Evolutionary conservation across 768 basidiomycete species (phyloP), one percentile per base, ranked within the genome.

Genomic region (Neoboletus brunneissimus): DNA sequence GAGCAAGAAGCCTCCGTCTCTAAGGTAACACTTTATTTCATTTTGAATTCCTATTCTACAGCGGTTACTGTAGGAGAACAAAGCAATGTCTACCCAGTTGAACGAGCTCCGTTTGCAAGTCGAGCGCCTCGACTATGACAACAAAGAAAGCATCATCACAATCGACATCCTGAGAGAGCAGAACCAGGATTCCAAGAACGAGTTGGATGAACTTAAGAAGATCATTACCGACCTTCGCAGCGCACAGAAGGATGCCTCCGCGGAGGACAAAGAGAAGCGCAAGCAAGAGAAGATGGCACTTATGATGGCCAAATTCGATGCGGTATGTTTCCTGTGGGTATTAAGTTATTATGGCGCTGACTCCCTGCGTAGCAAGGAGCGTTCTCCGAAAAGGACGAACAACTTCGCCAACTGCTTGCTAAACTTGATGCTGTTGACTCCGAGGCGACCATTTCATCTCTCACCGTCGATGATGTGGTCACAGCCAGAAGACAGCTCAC

Each of bases 281-380:
- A 98, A 98, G 74, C 94, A 96, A 67, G 96, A 98, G 78, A 98
- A 98, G 81, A 92, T 99, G 91, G 94, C 93, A 10, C 79, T 94
- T 62, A 97, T 99, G 93, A 98, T 99, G 96, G 93, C 96, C 56
- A 95, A 96, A 73, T 96, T 99, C 64, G 95, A 98, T 74, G 82
- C 89, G 59, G 96, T 96, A 62, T 67, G 89, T 76, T 55, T 52
- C 20, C 2, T 52, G 44, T 49, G 52, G 55, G 16, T 46, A 32
- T 38, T 3, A 18, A 16, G 18, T 50, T 20, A n/a, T 47, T 37
- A n/a, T 11, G 27, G 12, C 11, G 44, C 59, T 61, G 44, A 63
- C 48, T 58, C 18, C 40, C 22, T 12, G 16, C 50, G 25, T 63
- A 91, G 91, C 90, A 94, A 77, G 92, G 91, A n/a, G 86, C 88